phyloP scores from a whole-genome alignment of 2,329 filamentous ascomycete species.

The Diplodia sapinea region DNA sequence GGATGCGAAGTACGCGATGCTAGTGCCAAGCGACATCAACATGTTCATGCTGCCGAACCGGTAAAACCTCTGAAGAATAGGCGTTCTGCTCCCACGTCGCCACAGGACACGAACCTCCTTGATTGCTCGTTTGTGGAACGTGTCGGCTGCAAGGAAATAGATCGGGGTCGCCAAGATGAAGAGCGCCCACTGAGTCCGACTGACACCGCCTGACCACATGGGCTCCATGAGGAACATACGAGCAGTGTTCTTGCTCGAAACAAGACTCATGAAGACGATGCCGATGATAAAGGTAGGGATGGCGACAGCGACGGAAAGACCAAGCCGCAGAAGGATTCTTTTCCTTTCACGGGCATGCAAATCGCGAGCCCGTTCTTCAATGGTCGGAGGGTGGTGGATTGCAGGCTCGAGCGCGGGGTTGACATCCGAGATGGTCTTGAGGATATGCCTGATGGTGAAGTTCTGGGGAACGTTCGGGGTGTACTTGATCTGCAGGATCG shows the following conservation, averaged over 20 bases:
- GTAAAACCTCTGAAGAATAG: slow-evolving; percentile 77
- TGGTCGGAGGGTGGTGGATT: slow-evolving; percentile 78
- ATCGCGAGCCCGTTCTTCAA: slow-evolving; percentile 78
- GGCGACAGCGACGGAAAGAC: slow-evolving; percentile 70
- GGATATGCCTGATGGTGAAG: slow-evolving; percentile 77
- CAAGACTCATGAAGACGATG: slow-evolving; percentile 87
- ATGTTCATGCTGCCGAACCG: slow-evolving; percentile 98
- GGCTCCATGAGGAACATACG: slow-evolving; percentile 72
- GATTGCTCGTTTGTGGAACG: slow-evolving; percentile 79
- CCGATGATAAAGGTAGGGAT: slow-evolving; percentile 88
- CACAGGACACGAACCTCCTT: slow-evolving; percentile 81
- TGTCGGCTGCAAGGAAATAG: slow-evolving; percentile 83
- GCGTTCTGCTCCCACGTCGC: slow-evolving; percentile 74
- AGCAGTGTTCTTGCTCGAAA: slow-evolving; percentile 63
- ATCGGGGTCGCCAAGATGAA: slow-evolving; percentile 84
- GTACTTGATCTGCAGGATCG: slow-evolving; percentile 75
- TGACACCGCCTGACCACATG: slow-evolving; percentile 72
- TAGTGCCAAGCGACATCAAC: slow-evolving; percentile 86
- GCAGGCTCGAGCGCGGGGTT: slow-evolving; percentile 71
- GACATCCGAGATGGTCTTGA: slow-evolving; percentile 68
- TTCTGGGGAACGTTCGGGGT: slow-evolving; percentile 64
- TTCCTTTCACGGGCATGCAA: slow-evolving; percentile 74
- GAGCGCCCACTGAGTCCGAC: slow-evolving; percentile 76
- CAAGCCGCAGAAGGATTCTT: slow-evolving; percentile 71
- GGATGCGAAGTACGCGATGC: slow-evolving; percentile 84